These are phyloP conservation scores for Lecanoromycetidae sp. DNA, from an alignment of 2,329 filamentous ascomycete genomes.

Conservation along the genomic window DNA sequence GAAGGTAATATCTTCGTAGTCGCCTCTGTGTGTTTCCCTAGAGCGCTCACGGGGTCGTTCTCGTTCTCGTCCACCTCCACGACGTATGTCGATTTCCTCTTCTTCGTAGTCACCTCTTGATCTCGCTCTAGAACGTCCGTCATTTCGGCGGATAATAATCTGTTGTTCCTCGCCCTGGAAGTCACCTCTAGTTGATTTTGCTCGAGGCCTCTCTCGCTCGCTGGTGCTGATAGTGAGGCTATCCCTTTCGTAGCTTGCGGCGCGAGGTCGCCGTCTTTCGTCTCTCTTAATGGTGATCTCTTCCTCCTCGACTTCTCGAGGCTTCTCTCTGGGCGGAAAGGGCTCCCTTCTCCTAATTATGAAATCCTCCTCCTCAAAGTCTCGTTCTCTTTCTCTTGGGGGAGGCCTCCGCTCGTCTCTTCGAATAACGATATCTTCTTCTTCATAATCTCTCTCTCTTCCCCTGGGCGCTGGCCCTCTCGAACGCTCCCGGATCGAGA, in stretches of 20 bases:
- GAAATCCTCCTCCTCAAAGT: slow-evolving; percentile 21
- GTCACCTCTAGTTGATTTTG: slow-evolving; percentile 18
- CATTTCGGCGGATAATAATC: slow-evolving; percentile 32
- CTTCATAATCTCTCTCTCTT: slow-evolving; percentile 19
- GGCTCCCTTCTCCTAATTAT: no score
- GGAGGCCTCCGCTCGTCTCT: background rate
- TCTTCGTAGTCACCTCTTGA: slow-evolving; percentile 13
- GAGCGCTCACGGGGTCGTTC: slow-evolving; percentile 20
- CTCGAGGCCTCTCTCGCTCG: slow-evolving; percentile 28
- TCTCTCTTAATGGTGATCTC: slow-evolving; percentile 26
- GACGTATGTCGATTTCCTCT: slow-evolving; percentile 25
- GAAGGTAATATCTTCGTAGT: slow-evolving; percentile 29
- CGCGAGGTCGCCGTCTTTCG: slow-evolving; percentile 17
- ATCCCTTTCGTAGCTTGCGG: slow-evolving; percentile 27
- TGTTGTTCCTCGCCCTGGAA: slow-evolving; percentile 28
- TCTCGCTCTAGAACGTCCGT: slow-evolving; percentile 15
- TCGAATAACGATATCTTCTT: slow-evolving; percentile 20
- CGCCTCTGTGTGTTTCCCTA: slow-evolving; percentile 19
- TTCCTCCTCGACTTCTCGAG: slow-evolving; percentile 21
- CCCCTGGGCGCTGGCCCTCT: background rate
- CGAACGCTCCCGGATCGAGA: background rate
- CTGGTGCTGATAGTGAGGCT: slow-evolving; percentile 31
- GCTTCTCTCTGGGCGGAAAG: slow-evolving; percentile 18
- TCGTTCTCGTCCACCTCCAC: slow-evolving; percentile 21
- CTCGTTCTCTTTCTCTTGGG: slow-evolving; percentile 5